Evolutionary conservation across 2,329 filamentous ascomycete genomes (phyloP).

Genomic region (Cryphonectria japonica): DNA sequence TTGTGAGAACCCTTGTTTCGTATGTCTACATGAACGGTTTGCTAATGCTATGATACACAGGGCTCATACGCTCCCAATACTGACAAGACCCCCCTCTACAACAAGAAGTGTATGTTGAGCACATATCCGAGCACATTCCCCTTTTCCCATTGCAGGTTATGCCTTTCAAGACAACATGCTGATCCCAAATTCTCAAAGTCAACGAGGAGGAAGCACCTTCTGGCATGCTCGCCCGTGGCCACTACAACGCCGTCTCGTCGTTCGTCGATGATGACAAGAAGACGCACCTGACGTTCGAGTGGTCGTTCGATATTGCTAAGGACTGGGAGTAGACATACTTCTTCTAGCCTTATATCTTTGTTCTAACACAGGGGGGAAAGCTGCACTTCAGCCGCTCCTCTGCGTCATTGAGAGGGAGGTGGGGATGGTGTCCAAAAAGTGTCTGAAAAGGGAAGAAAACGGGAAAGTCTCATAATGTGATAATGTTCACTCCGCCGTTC

Average conservation of each 20-base stretch:
- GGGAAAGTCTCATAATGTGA: neutral
- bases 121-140: too few species aligned
- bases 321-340: conserved; percentile 69
- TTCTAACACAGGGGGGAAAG: neutral
- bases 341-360: neutral
- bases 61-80: conserved; percentile 94
- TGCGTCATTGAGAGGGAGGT: neutral
- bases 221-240: conserved; percentile 86
- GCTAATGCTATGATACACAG: conserved; percentile 49
- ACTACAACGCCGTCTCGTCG: conserved; percentile 86
- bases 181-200: conserved; percentile 56
- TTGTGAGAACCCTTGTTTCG: conserved; percentile 62
- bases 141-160: too few species aligned
- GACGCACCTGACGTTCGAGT: conserved; percentile 88
- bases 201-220: conserved; percentile 88
- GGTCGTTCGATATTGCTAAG: conserved; percentile 96
- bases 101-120: conserved; percentile 82
- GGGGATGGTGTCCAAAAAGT: neutral
- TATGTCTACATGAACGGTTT: conserved; percentile 11
- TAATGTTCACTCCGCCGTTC: neutral
- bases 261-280: conserved; percentile 96
- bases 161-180: neutral
- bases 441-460: neutral
- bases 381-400: neutral
- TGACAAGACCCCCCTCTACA: conserved; percentile 80